phyloP scores from a whole-genome alignment of 2,329 filamentous ascomycete genomes.

The Diplodia scrobiculata region DNA sequence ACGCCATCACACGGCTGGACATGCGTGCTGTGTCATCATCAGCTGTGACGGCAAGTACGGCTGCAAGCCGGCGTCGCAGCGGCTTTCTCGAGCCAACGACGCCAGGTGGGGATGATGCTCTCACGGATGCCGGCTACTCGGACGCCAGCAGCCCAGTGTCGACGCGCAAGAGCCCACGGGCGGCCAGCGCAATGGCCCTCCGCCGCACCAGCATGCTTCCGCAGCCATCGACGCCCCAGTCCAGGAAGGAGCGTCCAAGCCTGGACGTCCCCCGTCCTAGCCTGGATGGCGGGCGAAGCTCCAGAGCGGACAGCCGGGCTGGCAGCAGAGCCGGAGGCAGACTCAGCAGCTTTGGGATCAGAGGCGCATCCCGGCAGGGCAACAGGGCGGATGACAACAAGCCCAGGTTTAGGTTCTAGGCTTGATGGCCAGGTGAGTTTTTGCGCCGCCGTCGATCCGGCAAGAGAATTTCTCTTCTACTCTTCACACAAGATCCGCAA shows the following conservation, averaged over 20 bases:
- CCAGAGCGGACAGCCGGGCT: conserved; percentile 23
- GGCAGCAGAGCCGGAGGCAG: conserved; percentile 23
- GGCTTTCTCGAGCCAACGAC: conserved; percentile 18
- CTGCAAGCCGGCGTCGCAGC: conserved; percentile 8
- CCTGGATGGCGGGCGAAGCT: conserved; percentile 20
- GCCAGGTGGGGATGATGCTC: conserved; percentile 1
- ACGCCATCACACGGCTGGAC: conserved; percentile 17
- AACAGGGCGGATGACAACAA: conserved; percentile 6
- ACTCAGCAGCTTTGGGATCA: conserved; percentile 14
- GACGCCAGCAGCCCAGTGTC: conserved; percentile 17
- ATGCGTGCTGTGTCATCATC: conserved; percentile 19
- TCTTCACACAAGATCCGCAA: background rate
- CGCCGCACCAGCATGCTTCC: conserved; percentile 28
- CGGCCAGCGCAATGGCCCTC: conserved; percentile 17
- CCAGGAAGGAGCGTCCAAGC: conserved; percentile 1
- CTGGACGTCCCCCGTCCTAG: conserved; percentile 22
- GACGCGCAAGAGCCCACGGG: conserved; percentile 21
- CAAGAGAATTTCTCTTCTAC: background rate
- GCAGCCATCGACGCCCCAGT: conserved; percentile 16
- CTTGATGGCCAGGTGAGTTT: conserved; percentile 2
- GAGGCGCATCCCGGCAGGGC: conserved; percentile 9
- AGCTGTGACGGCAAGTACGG: background rate
- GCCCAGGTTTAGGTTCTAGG: conserved; percentile 16
- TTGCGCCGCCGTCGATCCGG: background rate
- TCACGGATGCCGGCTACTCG: conserved; percentile 17